Percentiles rank a stretch among this genome's conserved stretches.
phyloP scores from a whole-genome alignment of 2,329 filamentous ascomycete genomes.

The Penicillium sp. region DNA sequence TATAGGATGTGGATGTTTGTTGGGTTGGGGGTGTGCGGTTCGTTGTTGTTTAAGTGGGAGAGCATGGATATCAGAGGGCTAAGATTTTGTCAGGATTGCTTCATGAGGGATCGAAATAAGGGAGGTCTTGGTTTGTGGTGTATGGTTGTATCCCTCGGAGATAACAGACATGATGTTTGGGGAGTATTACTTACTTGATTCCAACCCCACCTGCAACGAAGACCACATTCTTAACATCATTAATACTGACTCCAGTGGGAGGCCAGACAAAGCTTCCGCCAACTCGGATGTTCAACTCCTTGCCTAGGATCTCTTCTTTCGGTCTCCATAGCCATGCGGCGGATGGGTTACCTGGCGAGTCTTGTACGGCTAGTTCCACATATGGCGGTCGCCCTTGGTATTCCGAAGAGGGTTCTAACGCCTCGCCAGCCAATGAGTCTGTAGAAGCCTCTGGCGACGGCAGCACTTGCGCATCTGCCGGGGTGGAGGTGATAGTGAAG shows the following conservation, averaged over 20 bases:
- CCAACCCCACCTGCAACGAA: conserved; percentile 80
- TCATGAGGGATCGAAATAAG: neutral
- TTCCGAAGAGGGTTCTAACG: conserved; percentile 20
- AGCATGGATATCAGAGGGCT: conserved; percentile 74
- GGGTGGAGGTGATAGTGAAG: conserved; percentile 82
- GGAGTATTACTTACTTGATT: conserved; percentile 59
- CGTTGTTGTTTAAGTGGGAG: conserved; percentile 50
- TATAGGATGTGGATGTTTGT: conserved; percentile 62
- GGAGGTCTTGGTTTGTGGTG: neutral
- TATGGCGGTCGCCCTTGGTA: conserved; percentile 46
- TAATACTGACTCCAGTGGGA: conserved; percentile 45
- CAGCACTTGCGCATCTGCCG: conserved; percentile 51
- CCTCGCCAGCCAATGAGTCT: conserved; percentile 19
- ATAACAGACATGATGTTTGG: neutral
- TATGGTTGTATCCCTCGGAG: neutral
- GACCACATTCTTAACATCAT: conserved; percentile 58
- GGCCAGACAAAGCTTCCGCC: conserved; percentile 83
- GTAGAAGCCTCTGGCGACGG: conserved; percentile 22
- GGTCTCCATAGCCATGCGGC: conserved; percentile 74
- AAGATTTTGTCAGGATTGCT: neutral
- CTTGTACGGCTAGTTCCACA: conserved; percentile 76
- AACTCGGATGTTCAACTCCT: conserved; percentile 64
- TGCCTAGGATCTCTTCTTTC: conserved; percentile 54
- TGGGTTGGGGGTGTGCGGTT: conserved; percentile 42
- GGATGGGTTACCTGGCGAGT: conserved; percentile 66